phyloP scores from a whole-genome alignment of 108 stramenopile genomes.

The Conticribra guillardii region DNA sequence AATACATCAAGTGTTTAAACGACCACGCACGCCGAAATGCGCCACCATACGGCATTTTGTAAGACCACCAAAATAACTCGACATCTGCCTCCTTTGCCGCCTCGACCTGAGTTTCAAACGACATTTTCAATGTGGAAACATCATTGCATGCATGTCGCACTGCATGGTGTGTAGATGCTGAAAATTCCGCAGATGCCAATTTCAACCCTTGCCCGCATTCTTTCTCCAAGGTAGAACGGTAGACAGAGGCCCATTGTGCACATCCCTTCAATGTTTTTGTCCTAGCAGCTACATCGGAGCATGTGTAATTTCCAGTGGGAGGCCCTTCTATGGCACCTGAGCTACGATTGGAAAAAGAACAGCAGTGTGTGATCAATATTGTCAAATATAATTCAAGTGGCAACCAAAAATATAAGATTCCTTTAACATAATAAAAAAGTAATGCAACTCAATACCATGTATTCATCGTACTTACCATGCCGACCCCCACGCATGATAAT shows the following conservation, averaged over 20 bases:
- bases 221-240: constrained; percentile 53
- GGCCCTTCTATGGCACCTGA: constrained; percentile 68
- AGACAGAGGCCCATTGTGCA: constrained; percentile 55
- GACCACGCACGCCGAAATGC: constrained; percentile 80
- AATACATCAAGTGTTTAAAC: constrained; percentile 67
- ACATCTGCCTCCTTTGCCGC: constrained; percentile 60
- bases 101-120: constrained; percentile 56
- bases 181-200: constrained; percentile 75
- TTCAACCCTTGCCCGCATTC: constrained; percentile 55
- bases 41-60: constrained; percentile 81
- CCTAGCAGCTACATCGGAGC: constrained; percentile 45
- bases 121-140: constrained; percentile 51
- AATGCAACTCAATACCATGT: too few species aligned
- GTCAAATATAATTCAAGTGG: too few species aligned
- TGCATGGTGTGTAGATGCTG: constrained; percentile 72
- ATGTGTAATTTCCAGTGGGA: constrained; percentile 57
- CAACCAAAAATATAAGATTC: too few species aligned
- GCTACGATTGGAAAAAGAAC: too few species aligned
- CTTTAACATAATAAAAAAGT: too few species aligned
- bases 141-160: constrained; percentile 76
- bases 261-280: constrained; percentile 49
- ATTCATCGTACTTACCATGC: too few species aligned
- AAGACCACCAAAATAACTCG: constrained; percentile 77
- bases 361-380: too few species aligned
- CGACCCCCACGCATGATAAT: constrained; percentile 76